Evolutionary conservation across 2,329 filamentous ascomycete genomes (phyloP).

Genomic region (Pleomassaria siparia): DNA sequence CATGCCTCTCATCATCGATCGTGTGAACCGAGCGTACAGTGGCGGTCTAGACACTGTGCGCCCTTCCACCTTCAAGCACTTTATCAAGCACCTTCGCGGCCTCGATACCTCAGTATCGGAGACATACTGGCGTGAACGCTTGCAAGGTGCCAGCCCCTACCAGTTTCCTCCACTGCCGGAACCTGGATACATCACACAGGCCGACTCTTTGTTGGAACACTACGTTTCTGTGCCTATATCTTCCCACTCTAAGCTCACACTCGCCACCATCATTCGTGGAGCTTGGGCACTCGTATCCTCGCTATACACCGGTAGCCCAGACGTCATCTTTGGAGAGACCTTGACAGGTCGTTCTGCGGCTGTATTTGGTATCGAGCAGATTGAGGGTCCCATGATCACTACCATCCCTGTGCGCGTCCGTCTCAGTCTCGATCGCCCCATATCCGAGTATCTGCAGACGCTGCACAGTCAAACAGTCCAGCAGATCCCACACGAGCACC

Average conservation of each 20-base stretch:
- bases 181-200: constrained; percentile 47
- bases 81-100: constrained; percentile 52
- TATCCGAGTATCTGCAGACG: constrained; percentile 56
- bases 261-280: constrained; percentile 57
- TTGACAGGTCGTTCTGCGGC: constrained; percentile 57
- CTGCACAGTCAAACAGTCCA: constrained; percentile 60
- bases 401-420: constrained; percentile 60
- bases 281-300: constrained; percentile 62
- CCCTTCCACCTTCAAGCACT: constrained; percentile 48
- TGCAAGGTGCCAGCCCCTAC: constrained; percentile 49
- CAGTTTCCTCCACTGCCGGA: constrained; percentile 55
- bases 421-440: constrained; percentile 46
- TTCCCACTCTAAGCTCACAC: constrained; percentile 45
- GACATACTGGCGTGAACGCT: constrained; percentile 51
- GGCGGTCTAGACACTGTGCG: constrained; percentile 23
- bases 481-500: constrained; percentile 66
- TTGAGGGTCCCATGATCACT: constrained; percentile 63
- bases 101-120: constrained; percentile 45
- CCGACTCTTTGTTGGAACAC: constrained; percentile 55
- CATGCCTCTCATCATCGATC: constrained; percentile 39
- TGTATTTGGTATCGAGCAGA: constrained; percentile 52
- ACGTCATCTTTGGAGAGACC: constrained; percentile 62
- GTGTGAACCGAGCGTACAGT: constrained; percentile 35
- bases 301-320: constrained; percentile 55
- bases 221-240: constrained; percentile 45